phyloP scores from a whole-genome alignment of 352 stramenopile genomes.

The Phytopythium oedochilum region DNA sequence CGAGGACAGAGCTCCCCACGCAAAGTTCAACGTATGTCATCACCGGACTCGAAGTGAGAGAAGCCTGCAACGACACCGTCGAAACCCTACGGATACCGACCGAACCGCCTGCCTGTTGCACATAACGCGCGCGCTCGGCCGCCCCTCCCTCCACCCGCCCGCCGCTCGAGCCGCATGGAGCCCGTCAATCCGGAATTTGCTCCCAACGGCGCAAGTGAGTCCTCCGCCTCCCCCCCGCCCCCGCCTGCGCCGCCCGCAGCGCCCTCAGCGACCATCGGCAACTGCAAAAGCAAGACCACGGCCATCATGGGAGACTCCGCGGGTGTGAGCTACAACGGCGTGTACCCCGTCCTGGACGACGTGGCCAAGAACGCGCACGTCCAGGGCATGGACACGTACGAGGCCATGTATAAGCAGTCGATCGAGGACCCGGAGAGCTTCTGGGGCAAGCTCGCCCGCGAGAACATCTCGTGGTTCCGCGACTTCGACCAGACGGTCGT shows the following conservation, averaged over 20 bases:
- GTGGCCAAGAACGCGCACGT: slow-evolving; percentile 46
- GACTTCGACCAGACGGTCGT: slow-evolving; percentile 88
- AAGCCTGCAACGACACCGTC: neutral
- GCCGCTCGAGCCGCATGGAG: neutral
- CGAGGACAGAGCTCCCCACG: neutral
- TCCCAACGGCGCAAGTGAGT: neutral
- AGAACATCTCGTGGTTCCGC: slow-evolving; percentile 55
- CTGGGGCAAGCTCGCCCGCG: slow-evolving; percentile 88
- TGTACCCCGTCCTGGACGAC: slow-evolving; percentile 21
- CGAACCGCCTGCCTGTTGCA: slow-evolving; percentile 3
- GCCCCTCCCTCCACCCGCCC: neutral
- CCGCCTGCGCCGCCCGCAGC: neutral
- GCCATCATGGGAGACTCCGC: slow-evolving; percentile 21
- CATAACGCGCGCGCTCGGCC: slow-evolving; percentile 5
- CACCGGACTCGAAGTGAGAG: slow-evolving; percentile 2
- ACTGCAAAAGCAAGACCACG: slow-evolving; percentile 19
- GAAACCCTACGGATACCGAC: neutral
- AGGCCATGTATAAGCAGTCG: slow-evolving; percentile 71
- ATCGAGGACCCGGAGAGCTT: slow-evolving; percentile 61
- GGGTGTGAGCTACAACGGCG: slow-evolving; percentile 23
- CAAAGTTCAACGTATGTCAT: slow-evolving; percentile 2
- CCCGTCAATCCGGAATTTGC: slow-evolving; percentile 6
- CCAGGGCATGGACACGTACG: slow-evolving; percentile 49
- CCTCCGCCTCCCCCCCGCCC: neutral
- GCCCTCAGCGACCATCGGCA: slow-evolving; percentile 4